These are phyloP conservation scores for Gyrodon lividus DNA, from an alignment of 768 basidiomycete species.

Conservation along the genomic window DNA sequence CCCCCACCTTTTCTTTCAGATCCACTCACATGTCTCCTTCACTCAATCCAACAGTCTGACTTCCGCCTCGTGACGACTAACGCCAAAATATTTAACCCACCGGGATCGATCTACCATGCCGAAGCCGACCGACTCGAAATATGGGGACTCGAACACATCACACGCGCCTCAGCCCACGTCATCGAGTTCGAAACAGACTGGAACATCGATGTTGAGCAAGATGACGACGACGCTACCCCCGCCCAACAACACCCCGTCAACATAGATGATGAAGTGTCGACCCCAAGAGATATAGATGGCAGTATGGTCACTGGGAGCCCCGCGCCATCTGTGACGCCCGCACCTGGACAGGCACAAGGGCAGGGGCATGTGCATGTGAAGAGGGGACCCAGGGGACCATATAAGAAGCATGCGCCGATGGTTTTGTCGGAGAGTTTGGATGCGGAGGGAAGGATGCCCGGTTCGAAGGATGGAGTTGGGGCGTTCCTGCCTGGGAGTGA, in stretches of 20 bases:
- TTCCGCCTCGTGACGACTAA: constrained; percentile 71
- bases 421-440: constrained; percentile 51
- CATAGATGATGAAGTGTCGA: constrained; percentile 38
- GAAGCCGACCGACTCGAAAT: constrained; percentile 72
- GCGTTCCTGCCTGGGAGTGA: constrained; percentile 69
- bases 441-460: constrained; percentile 69
- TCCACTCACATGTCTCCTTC: neutral
- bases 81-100: constrained; percentile 75
- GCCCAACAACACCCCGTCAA: constrained; percentile 21
- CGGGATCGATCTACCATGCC: constrained; percentile 67
- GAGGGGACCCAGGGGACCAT: constrained; percentile 51
- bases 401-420: constrained; percentile 49
- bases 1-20: neutral
- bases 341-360: constrained; percentile 17
- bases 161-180: constrained; percentile 66
- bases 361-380: constrained; percentile 24
- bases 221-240: constrained; percentile 38
- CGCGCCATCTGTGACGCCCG: constrained; percentile 43
- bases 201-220: constrained; percentile 78
- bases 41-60: constrained; percentile 47
- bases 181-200: constrained; percentile 83
- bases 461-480: constrained; percentile 73
- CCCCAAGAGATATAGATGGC: constrained; percentile 50
- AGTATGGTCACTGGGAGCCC: constrained; percentile 42
- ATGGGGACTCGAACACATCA: constrained; percentile 74